These are phyloP conservation scores for Juncus effusus DNA, from an alignment of 176 grass and related monocot genomes.

Conservation along the genomic window DNA sequence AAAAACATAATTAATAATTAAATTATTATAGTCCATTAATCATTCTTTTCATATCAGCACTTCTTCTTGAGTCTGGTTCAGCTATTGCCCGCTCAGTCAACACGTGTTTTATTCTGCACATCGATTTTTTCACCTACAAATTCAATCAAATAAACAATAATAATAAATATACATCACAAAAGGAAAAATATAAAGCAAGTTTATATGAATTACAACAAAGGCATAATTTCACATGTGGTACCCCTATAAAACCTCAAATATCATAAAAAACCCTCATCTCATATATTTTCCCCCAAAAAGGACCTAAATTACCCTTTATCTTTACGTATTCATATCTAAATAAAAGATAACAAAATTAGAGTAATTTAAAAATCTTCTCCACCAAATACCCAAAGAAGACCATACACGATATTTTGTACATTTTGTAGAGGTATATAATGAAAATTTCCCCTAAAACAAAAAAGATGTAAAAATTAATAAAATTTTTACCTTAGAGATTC, in stretches of 20 bases:
- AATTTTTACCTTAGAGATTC: constrained; percentile 71
- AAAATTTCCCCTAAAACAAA: neutral
- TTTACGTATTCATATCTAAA: too few species aligned
- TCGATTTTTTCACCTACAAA: constrained; percentile 71
- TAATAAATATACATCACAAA: neutral
- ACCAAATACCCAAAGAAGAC: neutral
- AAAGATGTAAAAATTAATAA: too few species aligned
- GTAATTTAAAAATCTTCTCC: neutral
- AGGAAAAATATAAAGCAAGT: neutral
- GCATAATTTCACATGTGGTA: neutral
- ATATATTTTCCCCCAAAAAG: neutral
- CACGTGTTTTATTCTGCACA: constrained; percentile 98
- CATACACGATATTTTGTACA: neutral
- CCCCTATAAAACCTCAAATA: neutral
- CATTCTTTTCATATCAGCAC: constrained; percentile 92
- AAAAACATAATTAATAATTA: too few species aligned
- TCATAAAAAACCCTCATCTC: neutral
- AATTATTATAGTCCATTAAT: constrained; percentile 55
- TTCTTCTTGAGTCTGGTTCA: constrained; percentile 76
- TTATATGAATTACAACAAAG: neutral
- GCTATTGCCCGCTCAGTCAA: constrained; percentile 86
- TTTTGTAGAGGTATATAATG: neutral
- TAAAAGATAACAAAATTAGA: neutral
- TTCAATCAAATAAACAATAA: constrained; percentile 6
- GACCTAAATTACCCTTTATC: too few species aligned